These are phyloP conservation scores for Ophiostoma pallidulum DNA, from an alignment of 2,329 filamentous ascomycete species.

Conservation along the genomic window DNA sequence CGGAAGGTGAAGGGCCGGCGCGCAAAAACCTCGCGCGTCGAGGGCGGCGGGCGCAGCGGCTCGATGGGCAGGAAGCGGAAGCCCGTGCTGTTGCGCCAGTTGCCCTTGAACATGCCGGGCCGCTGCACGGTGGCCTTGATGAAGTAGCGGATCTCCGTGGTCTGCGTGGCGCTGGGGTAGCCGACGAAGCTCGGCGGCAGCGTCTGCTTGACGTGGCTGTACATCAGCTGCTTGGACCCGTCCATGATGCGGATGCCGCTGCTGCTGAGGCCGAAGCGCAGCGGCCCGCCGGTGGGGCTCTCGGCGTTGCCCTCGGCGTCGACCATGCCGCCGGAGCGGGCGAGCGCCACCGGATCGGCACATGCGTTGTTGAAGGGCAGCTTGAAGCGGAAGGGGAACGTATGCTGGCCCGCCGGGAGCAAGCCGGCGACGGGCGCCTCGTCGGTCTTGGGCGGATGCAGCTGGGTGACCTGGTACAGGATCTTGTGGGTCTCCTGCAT, in stretches of 20 bases:
- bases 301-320: constrained; percentile 42
- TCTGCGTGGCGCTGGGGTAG: constrained; percentile 74
- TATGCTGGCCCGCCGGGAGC: constrained; percentile 59
- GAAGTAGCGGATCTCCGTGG: constrained; percentile 88
- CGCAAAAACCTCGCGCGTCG: constrained; percentile 74
- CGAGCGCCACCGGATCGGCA: constrained; percentile 42
- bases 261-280: constrained; percentile 39
- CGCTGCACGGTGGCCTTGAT: constrained; percentile 90
- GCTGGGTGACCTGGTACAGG: constrained; percentile 61
- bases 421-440: constrained; percentile 29
- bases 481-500: constrained; percentile 59
- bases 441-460: constrained; percentile 54
- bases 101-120: constrained; percentile 85
- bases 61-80: constrained; percentile 93
- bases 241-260: constrained; percentile 52
- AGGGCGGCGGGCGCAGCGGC: constrained; percentile 59
- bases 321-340: constrained; percentile 43
- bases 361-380: constrained; percentile 69
- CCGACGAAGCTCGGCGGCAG: constrained; percentile 84
- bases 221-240: constrained; percentile 51
- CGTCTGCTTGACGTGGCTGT: constrained; percentile 70
- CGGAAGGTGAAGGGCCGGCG: constrained; percentile 56
- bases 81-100: constrained; percentile 58
- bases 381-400: constrained; percentile 72
- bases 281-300: constrained; percentile 26